Evolutionary conservation across 2,329 filamentous ascomycete genomes (phyloP), one percentile per base, ranked within the genome.

Genomic region (Hypoxylon sp.): DNA sequence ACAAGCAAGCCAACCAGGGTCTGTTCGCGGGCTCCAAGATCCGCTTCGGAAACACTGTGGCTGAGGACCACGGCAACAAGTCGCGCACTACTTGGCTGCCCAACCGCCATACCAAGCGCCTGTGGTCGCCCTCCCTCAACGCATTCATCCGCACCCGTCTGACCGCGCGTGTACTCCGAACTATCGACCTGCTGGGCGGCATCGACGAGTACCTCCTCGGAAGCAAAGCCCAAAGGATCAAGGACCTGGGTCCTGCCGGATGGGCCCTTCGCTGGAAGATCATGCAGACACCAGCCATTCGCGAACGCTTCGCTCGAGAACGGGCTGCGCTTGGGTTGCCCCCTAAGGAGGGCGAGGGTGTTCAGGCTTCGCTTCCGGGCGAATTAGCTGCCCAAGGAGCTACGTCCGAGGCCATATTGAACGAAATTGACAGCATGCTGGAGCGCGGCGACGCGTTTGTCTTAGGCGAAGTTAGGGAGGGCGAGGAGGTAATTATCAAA

Each of bases 201-300:
- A 85, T 99, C 71, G 96, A 99, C 80, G 90, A 94, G 76, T 99
- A 99, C 82, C 84, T 99, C 50, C 85, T 97, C 46, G 94, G 93
- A 73, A 87, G 89, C 78, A 96, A 93, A 82, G 84, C 91, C 15
- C 87, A 85, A 44, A 88, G 96, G 70, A 86, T 98, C 77, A 92
- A 91, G 83, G 93, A 97, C 80, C 84, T 99, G 63, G 96, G 96
- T 4, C 89, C 95, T 57, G 91, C 91, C 72, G 96, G 96, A 6
- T 99, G 96, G 96, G 89, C 91, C 74, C 82, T 99, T 76, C 86
- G 96, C 71, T 98, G 94, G 92, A 88, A 92, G 69, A 84, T 99
- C 68, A 93, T 98, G 91, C 93, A 95, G 82, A 94, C 90, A 3
- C 75, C 76, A 1, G 81, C 82, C 19, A 87, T 97, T 55, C 89